Evolutionary conservation across 768 basidiomycete species (phyloP).

Genomic region (Naganishia antarctica): DNA sequence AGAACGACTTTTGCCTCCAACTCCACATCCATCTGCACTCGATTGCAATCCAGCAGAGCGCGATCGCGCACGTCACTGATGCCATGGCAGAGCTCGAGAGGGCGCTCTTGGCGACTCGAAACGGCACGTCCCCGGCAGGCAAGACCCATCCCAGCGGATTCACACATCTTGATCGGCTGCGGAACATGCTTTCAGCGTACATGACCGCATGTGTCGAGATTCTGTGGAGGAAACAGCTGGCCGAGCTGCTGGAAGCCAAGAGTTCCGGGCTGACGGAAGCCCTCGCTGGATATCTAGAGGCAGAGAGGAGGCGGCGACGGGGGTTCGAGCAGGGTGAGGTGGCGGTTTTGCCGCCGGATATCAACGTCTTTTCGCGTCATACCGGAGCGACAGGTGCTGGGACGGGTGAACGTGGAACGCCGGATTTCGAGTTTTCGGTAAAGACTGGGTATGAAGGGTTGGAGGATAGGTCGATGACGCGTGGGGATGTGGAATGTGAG

Average conservation of each 20-base stretch:
- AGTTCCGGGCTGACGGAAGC: slow-evolving; percentile 76
- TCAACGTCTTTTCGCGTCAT: slow-evolving; percentile 57
- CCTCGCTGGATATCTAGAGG: slow-evolving; percentile 75
- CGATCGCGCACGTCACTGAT: slow-evolving; percentile 68
- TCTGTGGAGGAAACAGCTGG: slow-evolving; percentile 82
- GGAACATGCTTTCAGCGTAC: slow-evolving; percentile 86
- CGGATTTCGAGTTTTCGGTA: slow-evolving; percentile 72
- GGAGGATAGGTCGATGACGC: slow-evolving; percentile 61
- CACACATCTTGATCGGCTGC: slow-evolving; percentile 81
- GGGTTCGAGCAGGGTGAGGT: slow-evolving; percentile 79
- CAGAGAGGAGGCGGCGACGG: slow-evolving; percentile 74
- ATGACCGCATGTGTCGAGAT: slow-evolving; percentile 86
- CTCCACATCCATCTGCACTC: slow-evolving; percentile 62
- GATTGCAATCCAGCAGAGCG: slow-evolving; percentile 74
- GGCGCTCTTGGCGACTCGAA: slow-evolving; percentile 53
- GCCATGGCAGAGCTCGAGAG: slow-evolving; percentile 63
- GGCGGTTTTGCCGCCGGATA: slow-evolving; percentile 80
- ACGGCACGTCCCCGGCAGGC: neutral
- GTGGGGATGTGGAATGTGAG: slow-evolving; percentile 68
- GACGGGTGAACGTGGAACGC: slow-evolving; percentile 63
- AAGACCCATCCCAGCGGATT: slow-evolving; percentile 60
- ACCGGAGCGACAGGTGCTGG: slow-evolving; percentile 31
- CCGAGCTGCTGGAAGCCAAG: slow-evolving; percentile 77
- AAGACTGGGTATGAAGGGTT: slow-evolving; percentile 59
- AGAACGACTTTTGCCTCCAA: slow-evolving; percentile 51